These are phyloP conservation scores for Exophiala xenobiotica DNA, from an alignment of 2,329 filamentous ascomycete species.

Conservation along the genomic window DNA sequence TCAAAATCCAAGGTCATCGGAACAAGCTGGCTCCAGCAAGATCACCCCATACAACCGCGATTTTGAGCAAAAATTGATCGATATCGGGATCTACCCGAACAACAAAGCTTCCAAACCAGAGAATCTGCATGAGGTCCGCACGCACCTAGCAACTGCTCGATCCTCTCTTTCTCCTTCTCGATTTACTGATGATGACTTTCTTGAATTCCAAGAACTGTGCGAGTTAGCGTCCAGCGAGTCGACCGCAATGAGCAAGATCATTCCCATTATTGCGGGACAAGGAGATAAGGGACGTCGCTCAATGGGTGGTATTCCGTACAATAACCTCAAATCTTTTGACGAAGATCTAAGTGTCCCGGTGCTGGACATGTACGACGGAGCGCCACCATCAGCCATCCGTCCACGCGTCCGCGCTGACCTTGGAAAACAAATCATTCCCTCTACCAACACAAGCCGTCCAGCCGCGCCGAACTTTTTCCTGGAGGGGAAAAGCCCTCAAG, in stretches of 20 bases:
- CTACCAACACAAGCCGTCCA: constrained; percentile 27
- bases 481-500: constrained; percentile 15
- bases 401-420: not conserved
- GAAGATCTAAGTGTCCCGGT: constrained; percentile 5
- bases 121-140: constrained; percentile 33
- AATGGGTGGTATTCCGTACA: constrained; percentile 2
- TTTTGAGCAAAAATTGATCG: not conserved
- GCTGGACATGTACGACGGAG: constrained; percentile 18
- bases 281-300: constrained; percentile 24
- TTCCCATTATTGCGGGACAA: constrained; percentile 32
- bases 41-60: not conserved
- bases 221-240: constrained; percentile 34
- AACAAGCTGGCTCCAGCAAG: not conserved
- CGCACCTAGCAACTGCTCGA: not conserved
- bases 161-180: constrained; percentile 20
- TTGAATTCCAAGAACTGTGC: constrained; percentile 22
- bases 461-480: constrained; percentile 21
- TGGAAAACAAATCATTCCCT: constrained; percentile 8
- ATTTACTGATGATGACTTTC: constrained; percentile 11
- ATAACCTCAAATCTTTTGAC: constrained; percentile 14
- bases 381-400: not conserved
- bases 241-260: constrained; percentile 35
- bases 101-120: constrained; percentile 29
- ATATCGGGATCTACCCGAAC: constrained; percentile 31
- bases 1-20: not conserved